Evolutionary conservation across 495 filamentous ascomycete species (phyloP).

Genomic region (Penicillium simplicissimum): DNA sequence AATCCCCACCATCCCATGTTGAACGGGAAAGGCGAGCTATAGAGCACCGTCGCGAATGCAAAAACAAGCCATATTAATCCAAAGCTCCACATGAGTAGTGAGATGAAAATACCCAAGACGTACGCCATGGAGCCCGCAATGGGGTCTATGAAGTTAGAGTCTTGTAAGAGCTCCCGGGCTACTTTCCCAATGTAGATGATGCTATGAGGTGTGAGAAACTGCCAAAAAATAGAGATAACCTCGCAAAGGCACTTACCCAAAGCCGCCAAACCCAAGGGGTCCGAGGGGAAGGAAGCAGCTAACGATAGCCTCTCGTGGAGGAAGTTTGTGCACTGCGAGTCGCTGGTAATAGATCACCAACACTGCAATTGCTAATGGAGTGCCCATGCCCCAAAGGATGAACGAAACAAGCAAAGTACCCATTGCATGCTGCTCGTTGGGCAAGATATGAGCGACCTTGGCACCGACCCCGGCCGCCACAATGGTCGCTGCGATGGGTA

Average conservation of each 20-base stretch:
- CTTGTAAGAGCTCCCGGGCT: slow-evolving; percentile 33
- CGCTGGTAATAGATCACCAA: slow-evolving; percentile 53
- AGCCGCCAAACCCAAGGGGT: slow-evolving; percentile 49
- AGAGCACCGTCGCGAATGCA: slow-evolving; percentile 41
- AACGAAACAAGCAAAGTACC: slow-evolving; percentile 47
- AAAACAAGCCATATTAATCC: slow-evolving; percentile 52
- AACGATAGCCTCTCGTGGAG: slow-evolving; percentile 47
- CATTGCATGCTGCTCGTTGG: slow-evolving; percentile 27
- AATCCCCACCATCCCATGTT: slow-evolving; percentile 68
- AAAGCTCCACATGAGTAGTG: slow-evolving; percentile 51
- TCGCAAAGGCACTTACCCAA: slow-evolving; percentile 26
- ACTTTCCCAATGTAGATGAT: slow-evolving; percentile 48
- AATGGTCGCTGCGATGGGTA: slow-evolving; percentile 49
- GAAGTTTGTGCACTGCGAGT: slow-evolving; percentile 46
- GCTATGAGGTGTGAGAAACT: slow-evolving; percentile 5
- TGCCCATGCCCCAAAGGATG: slow-evolving; percentile 48
- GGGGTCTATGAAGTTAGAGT: slow-evolving; percentile 25
- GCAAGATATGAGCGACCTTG: slow-evolving; percentile 37
- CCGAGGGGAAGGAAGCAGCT: slow-evolving; percentile 49
- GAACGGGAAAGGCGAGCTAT: slow-evolving; percentile 51
- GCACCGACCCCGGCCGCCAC: slow-evolving; percentile 47
- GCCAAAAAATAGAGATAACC: background rate
- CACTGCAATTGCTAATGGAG: slow-evolving; percentile 42
- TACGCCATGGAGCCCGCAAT: slow-evolving; percentile 42
- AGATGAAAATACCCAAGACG: slow-evolving; percentile 41